Evolutionary conservation across 169 alveolate genomes (phyloP).

Genomic region (Plasmodium relictum): DNA sequence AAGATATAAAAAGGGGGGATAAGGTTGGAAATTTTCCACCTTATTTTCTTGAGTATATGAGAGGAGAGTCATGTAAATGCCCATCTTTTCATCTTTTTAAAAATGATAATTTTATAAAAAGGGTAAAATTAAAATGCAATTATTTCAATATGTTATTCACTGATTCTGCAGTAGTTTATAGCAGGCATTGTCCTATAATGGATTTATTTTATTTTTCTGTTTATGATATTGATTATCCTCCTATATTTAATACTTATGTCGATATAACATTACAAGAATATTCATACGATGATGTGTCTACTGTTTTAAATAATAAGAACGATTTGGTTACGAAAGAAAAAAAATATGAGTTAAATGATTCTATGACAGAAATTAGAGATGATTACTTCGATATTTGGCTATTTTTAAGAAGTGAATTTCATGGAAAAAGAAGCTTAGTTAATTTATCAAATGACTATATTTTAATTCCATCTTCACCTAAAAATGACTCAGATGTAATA

Average conservation of each 20-base stretch:
- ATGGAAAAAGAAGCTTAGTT: slow-evolving; percentile 60
- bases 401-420: slow-evolving; percentile 53
- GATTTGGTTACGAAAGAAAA: slow-evolving; percentile 73
- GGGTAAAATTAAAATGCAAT: slow-evolving; percentile 50
- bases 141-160: slow-evolving; percentile 64
- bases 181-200: slow-evolving; percentile 53
- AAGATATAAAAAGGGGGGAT: slow-evolving; percentile 37
- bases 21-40: slow-evolving; percentile 45
- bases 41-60: slow-evolving; percentile 56
- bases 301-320: slow-evolving; percentile 32
- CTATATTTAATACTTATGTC: slow-evolving; percentile 64
- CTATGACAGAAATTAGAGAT: slow-evolving; percentile 67
- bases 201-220: slow-evolving; percentile 43
- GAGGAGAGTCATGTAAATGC: slow-evolving; percentile 66
- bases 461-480: slow-evolving; percentile 71
- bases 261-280: slow-evolving; percentile 71
- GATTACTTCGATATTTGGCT: slow-evolving; percentile 74
- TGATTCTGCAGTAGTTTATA: slow-evolving; percentile 49
- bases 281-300: slow-evolving; percentile 55
- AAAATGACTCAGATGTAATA: slow-evolving; percentile 26
- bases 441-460: slow-evolving; percentile 70
- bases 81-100: slow-evolving; percentile 49
- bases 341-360: slow-evolving; percentile 68
- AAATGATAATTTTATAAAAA: slow-evolving; percentile 52
- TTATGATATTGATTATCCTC: slow-evolving; percentile 71